phyloP scores from a whole-genome alignment of 2,329 filamentous ascomycete species.

The Cladosporium sphaerospermum region DNA sequence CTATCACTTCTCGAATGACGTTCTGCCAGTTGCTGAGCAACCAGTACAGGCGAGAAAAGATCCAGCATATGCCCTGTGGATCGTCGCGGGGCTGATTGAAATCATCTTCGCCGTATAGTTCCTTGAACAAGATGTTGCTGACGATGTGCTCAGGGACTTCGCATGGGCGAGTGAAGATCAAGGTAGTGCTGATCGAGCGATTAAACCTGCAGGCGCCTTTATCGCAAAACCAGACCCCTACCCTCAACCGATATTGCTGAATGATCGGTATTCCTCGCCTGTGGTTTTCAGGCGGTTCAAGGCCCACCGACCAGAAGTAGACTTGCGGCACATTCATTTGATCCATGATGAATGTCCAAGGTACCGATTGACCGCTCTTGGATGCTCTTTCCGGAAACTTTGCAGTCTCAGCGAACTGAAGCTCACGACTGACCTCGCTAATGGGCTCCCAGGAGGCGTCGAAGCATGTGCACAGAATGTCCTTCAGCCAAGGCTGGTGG shows the following conservation, averaged over 20 bases:
- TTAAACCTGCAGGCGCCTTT: slow-evolving; percentile 28
- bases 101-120: slow-evolving; percentile 28
- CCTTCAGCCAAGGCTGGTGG: slow-evolving; percentile 31
- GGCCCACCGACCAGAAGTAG: slow-evolving; percentile 33
- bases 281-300: slow-evolving; percentile 22
- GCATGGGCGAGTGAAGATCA: slow-evolving; percentile 30
- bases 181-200: slow-evolving; percentile 25
- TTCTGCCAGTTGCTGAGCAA: slow-evolving; percentile 35
- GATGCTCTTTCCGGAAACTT: slow-evolving; percentile 31
- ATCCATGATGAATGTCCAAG: slow-evolving; percentile 34
- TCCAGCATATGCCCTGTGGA: slow-evolving; percentile 33
- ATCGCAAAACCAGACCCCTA: slow-evolving; percentile 32
- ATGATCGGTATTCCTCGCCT: slow-evolving; percentile 23
- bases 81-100: slow-evolving; percentile 27
- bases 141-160: slow-evolving; percentile 29
- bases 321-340: slow-evolving; percentile 35
- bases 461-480: slow-evolving; percentile 29
- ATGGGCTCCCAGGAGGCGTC: slow-evolving; percentile 29
- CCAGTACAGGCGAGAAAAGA: slow-evolving; percentile 29
- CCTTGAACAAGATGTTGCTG: slow-evolving; percentile 28
- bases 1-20: slow-evolving; percentile 30
- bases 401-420: slow-evolving; percentile 30
- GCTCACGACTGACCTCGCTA: slow-evolving; percentile 29
- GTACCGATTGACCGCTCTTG: slow-evolving; percentile 25
- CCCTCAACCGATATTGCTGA: slow-evolving; percentile 29